Evolutionary conservation across 352 stramenopile species (phyloP).

Genomic region (Saprolegnia diclina): DNA sequence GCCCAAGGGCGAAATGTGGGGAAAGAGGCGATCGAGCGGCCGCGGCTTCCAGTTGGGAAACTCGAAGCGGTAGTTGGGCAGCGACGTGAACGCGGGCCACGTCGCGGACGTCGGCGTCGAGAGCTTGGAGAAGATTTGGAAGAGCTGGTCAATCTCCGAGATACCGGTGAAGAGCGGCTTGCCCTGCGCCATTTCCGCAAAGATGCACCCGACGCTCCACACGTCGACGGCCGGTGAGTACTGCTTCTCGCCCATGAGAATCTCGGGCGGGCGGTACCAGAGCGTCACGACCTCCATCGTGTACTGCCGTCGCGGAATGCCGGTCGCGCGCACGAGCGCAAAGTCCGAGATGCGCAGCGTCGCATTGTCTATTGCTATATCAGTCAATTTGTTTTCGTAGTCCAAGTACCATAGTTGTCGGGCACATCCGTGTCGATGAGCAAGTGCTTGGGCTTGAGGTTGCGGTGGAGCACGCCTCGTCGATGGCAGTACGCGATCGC

Average conservation of each 20-base stretch:
- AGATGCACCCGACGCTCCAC: conserved; percentile 83
- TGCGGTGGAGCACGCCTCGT: conserved; percentile 85
- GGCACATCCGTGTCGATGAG: conserved; percentile 26
- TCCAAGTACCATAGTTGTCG: conserved; percentile 15
- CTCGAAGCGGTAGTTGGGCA: conserved; percentile 28
- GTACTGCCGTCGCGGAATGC: conserved; percentile 94
- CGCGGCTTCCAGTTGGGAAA: conserved; percentile 97
- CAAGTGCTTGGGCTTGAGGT: conserved; percentile 37
- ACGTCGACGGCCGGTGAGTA: conserved; percentile 85
- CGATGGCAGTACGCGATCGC: conserved; percentile 84
- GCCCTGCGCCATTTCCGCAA: conserved; percentile 79
- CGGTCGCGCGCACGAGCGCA: conserved; percentile 95
- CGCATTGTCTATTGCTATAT: conserved; percentile 51
- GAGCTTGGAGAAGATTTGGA: conserved; percentile 73
- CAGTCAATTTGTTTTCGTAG: too few species aligned
- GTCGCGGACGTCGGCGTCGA: conserved; percentile 6
- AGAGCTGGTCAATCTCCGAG: conserved; percentile 85
- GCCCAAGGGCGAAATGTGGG: conserved; percentile 48
- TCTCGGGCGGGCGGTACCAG: conserved; percentile 98
- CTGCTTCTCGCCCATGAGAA: conserved; percentile 92
- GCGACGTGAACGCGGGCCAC: conserved; percentile 23
- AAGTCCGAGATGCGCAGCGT: conserved; percentile 99
- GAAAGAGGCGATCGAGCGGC: conserved; percentile 57
- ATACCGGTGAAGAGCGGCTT: conserved; percentile 77
- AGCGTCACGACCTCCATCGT: conserved; percentile 99